Evolutionary conservation across 2,329 filamentous ascomycete genomes (phyloP), one percentile per base, ranked within the genome.

Genomic region (Nannizziopsis arthrosporioides): DNA sequence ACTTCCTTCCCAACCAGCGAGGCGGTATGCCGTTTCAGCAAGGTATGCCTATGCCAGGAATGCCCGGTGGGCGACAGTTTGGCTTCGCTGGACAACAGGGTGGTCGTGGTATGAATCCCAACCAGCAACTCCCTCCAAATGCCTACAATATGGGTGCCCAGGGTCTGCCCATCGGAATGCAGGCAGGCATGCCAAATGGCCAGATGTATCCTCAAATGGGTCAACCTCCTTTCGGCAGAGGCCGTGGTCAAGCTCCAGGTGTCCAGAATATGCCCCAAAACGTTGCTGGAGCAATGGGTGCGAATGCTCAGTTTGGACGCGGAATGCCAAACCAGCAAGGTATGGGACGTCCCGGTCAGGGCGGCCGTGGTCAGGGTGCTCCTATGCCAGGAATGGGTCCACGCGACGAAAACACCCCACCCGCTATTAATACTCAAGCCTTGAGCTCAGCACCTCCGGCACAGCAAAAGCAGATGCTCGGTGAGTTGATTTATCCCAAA

Each of bases 401-500:
- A 52, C 61, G 60, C 49, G 64, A 72, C 54, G 68, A 63, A 57
- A 64, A 60, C 58, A 59, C 56, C 50, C 51, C 62, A 48, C 54
- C 60, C 47, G 71, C 72, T 54, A 59, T 78, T 54, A 75, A 72
- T 60, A 59, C 78, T 54, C 63, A 67, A 56, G 66, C 69, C 54
- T 70, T 82, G 53, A 68, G 68, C 54, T 63, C 51, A 9, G 71
- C 73, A 55, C 72, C 77, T 32, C 77, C 83, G 35, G 75, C 77
- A 42, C 86, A 94, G 73, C 92, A 96, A 77, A 98, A 98, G 81
- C 92, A 98, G 77, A 86, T 96, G 70, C 81, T 98, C 48, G 92
- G 92, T 68, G 92, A 98, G 74, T 82, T 87, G 59, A 84, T 98
- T 60, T 98, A 96, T 78, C 92, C 92, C 65, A 98, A 96, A 84